phyloP scores from a whole-genome alignment of 768 basidiomycete genomes.

The Tricholomella constricta region DNA sequence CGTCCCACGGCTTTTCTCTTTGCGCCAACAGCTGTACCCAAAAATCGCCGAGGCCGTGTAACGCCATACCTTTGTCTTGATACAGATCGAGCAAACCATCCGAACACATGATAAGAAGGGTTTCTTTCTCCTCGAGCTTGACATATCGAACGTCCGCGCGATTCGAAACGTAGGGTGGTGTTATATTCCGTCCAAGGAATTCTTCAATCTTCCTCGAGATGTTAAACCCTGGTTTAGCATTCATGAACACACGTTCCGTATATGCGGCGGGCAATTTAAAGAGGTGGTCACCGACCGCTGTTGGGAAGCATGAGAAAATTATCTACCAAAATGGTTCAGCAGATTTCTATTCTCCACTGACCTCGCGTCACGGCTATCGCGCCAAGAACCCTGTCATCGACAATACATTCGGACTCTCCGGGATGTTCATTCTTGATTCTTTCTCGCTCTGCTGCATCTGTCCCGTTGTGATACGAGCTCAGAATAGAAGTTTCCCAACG shows the following conservation, averaged over 20 bases:
- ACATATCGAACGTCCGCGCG: conserved; percentile 45
- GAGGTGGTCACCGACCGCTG: conserved; percentile 55
- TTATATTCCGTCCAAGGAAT: conserved; percentile 45
- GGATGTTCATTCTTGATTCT: conserved; percentile 49
- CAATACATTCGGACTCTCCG: conserved; percentile 43
- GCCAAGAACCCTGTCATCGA: conserved; percentile 50
- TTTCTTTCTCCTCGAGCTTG: conserved; percentile 28
- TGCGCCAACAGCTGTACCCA: conserved; percentile 39
- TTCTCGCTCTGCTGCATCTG: conserved; percentile 39
- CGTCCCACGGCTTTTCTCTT: conserved; percentile 15
- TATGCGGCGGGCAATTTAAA: conserved; percentile 56
- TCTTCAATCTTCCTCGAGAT: conserved; percentile 38
- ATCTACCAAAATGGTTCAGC: background rate
- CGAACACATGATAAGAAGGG: conserved; percentile 49
- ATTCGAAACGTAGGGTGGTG: conserved; percentile 56
- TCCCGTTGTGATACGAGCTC: conserved; percentile 54
- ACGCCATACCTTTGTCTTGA: conserved; percentile 29
- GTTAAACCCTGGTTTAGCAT: conserved; percentile 38
- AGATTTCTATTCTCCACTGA: conserved; percentile 18
- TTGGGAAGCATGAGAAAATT: background rate
- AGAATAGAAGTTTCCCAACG: conserved; percentile 42
- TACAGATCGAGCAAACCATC: conserved; percentile 55
- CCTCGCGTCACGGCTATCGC: conserved; percentile 60
- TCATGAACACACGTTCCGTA: conserved; percentile 47
- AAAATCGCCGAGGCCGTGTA: conserved; percentile 29